Base-by-base conservation (phyloP, 768 basidiomycete genomes). In the Collybia sordida region DNA sequence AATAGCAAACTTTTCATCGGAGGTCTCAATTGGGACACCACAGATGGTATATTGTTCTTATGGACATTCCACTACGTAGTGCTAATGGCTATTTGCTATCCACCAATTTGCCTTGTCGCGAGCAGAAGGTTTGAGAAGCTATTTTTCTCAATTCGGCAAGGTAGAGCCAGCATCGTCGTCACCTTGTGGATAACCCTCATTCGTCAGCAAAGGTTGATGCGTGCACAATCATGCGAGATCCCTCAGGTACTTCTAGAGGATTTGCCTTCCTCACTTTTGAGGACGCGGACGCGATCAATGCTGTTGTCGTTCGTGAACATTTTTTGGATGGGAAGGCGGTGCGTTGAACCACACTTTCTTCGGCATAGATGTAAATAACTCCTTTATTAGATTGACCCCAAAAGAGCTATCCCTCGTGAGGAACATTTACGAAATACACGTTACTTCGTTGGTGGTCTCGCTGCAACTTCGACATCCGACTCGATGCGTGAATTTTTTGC, bases 1-100 rank as follows among this genome's bases (percentile, higher is more conserved):
- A 47, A 56, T 81, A 92, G 90, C 69, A 93, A 93, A 79, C 85
- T 93, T 79, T 93, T 93, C 75, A 85, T 93, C 67, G 90, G 90
- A 59, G 90, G 90, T 62, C 78, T 93, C 57, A 92, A 86, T 73
- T 93, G 90, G 90, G 89, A 91, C 64, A 93, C 90, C 64, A 88
- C 86, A 72, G 90, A 92, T 77, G 90, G 90, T 92, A 78, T 75
- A 69, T 59, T 60, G 57, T 62, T 64, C 59, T 65, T 63, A 59
- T 54, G 57, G 57, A 56, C 55, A 56, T 56, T 64, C 54, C 54
- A 49, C 59, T 65, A 60, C 62, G 57, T 69, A 60, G 61, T 62
- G 63, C 71, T 73, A 70, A 73, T 72, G 65, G 50, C 52, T 57
- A 61, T 50, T 51, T 49, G 58, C 56, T 61, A 58, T 61, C 60